Evolutionary conservation across 768 basidiomycete genomes (phyloP), one percentile per base, ranked within the genome.

Genomic region (Mycena epipterygia): DNA sequence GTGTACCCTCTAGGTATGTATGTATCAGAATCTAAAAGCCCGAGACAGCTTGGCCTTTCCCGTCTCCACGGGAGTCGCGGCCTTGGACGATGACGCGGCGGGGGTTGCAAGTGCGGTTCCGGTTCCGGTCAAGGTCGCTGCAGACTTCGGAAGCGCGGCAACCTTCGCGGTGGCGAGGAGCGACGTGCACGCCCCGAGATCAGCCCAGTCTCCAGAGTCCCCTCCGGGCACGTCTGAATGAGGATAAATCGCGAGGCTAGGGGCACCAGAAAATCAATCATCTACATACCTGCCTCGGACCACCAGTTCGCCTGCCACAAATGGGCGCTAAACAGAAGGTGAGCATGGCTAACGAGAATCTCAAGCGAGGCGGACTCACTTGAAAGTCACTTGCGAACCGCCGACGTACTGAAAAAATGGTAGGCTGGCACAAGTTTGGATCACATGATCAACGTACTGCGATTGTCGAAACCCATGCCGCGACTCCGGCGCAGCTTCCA

Each of bases 221-320:
- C 75, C 76, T 30, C 49, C 44, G 35, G 58, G 66, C 5, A 14
- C 41, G 32, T 67, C 57, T 46, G 53, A 25, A 37, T 32, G 35
- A 6, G 35, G 19, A n/a, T n/a, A 35, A 25, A 25, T 48, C 37
- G 35, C 13, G 21, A 17, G 72, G 76, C 76, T 27, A 12, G 17
- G 59, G 80, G 83, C 81, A 3, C 79, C 77, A 11, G 80, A 81
- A 37, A 74, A 25, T 6, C 16, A 39, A n/a, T n/a, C n/a, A 2
- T 49, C 25, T 46, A 84, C 82, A 14, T n/a, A 63, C 67, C 67
- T 4, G 68, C 58, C 19, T 82, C 71, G 7, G 69, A 77, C 84
- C 84, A 84, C 78, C 77, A 80, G 14, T 77, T 67, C 3, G 84
- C 83, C 2, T 77, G 78, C 83, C 83, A 85, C 11, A 84, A 76